Evolutionary conservation across 495 filamentous ascomycete genomes (phyloP), one percentile per base, ranked within the genome.

Genomic region (Cryomyces minteri): DNA sequence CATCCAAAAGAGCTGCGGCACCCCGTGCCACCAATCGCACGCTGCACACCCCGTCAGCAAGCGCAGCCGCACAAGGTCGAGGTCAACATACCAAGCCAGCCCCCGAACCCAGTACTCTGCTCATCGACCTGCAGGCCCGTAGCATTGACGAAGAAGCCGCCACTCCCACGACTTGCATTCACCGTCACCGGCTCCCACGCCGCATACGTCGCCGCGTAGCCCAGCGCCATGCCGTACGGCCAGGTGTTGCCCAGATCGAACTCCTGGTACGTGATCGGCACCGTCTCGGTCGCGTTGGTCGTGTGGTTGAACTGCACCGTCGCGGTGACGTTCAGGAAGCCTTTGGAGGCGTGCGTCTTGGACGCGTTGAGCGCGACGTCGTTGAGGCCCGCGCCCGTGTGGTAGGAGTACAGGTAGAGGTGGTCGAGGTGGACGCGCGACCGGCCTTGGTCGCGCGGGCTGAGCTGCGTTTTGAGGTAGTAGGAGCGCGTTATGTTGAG

Each of bases 1-100:
- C 18, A 65, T 51, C 53, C 61, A 71, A 60, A 74, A 74, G 5
- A 74, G 60, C 53, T 76, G 71, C 8, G 72, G 71, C 25, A 54
- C 61, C 40, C 66, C 69, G 53, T 73, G 71, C 51, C 55, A 68
- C 70, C 72, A 74, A 44, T 73, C 65, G 43, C 72, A 74, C 5
- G 67, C 71, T 74, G 45, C 31, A 43, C 30, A 29, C 18, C 7
- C n/a, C 33, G 38, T 51, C 31, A 50, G 51, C 41, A 40, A 0
- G 40, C 32, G 8, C 10, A 10, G 41, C 4, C 7, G 5, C 11
- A 10, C 40, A 31, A 37, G 29, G 39, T 14, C 14, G 0, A 30
- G 38, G 14, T 5, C 14, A 40, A 63, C 68, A 54, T 52, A 73
- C 69, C 67, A 18, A 72, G 50, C 70, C 70, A 74, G 12, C 70